Evolutionary conservation across 257 asterid species (phyloP), one percentile per base, ranked within the genome.

Genomic region (Striga asiatica): DNA sequence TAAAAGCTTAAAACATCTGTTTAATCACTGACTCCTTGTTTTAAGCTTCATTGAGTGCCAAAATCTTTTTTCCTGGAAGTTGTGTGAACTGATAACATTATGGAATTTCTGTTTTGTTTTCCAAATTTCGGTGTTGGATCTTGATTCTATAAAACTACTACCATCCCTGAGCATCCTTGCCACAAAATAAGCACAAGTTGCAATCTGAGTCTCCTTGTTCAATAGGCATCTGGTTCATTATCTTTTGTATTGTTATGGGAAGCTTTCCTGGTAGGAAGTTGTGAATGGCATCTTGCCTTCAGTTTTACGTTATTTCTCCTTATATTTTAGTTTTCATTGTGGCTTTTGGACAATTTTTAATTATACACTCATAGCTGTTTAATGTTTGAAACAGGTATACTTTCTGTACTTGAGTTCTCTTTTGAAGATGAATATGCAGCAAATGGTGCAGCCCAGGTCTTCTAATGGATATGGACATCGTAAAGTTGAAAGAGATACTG

Each of bases 401-500:
- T 68, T 47, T 66, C 46, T 48, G 68, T 58, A 58, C 35, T 72
- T 61, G 66, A 59, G 63, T 59, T 54, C 73, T 65, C 72, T 46
- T 67, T 53, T 61, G 58, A 69, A 66, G 82, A 81, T 76, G 81
- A 81, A 73, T 73, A 69, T 74, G 84, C 94, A 79, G 73, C 97
- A 72, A 71, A 76, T 62, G 55, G 81, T 66, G 60, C 98, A 77
- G 71, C 72, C 80, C 56, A 75, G 81, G 51, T 73, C 94, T 66
- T 71, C 82, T 51, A 82, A 92, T 72, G 97, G 94, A 72, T 81
- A 81, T 76, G 88, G 87, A 55, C 80, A 76, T 56, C 93, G 83
- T 64, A 80, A 78, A 75, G 69, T 19, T 69, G 98, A 86, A 65
- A 81, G 72, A 72, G 94, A 87, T 47, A 10, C 34, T 51, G 72